Evolutionary conservation across 192 early-diverging fungal genomes (phyloP).

Genomic region (Blastocladiella britannica): DNA sequence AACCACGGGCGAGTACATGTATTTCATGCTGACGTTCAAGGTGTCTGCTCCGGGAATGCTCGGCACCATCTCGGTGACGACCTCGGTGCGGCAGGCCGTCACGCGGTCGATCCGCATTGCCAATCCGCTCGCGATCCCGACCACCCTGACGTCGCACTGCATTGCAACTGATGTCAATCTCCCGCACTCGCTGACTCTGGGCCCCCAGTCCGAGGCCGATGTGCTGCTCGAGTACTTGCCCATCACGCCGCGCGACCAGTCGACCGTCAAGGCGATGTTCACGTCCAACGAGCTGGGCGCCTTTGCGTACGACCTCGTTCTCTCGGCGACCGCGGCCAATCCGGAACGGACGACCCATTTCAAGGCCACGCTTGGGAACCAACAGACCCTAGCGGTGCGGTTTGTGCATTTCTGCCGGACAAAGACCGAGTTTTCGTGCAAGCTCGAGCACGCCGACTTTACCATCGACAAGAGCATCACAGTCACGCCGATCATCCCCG

Average conservation of each 20-base stretch:
- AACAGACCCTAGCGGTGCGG: slow-evolving; percentile 28
- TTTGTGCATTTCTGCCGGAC: slow-evolving; percentile 30
- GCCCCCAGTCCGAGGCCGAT: slow-evolving; percentile 27
- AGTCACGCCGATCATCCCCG: slow-evolving; percentile 13
- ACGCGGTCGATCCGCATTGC: slow-evolving; percentile 18
- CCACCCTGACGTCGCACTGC: slow-evolving; percentile 20
- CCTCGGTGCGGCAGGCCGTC: slow-evolving; percentile 16
- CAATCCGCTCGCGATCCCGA: slow-evolving; percentile 25
- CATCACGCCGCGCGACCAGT: slow-evolving; percentile 21
- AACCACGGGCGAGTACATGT: slow-evolving; percentile 29
- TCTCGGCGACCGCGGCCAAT: slow-evolving; percentile 14
- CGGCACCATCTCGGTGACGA: slow-evolving; percentile 18
- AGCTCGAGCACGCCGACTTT: slow-evolving; percentile 31
- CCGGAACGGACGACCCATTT: slow-evolving; percentile 33
- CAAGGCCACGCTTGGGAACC: slow-evolving; percentile 28
- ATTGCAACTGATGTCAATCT: slow-evolving; percentile 22
- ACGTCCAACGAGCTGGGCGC: slow-evolving; percentile 23
- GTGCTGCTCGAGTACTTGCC: slow-evolving; percentile 28
- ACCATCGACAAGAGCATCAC: slow-evolving; percentile 26
- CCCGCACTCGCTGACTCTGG: slow-evolving; percentile 22
- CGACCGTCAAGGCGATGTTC: slow-evolving; percentile 16
- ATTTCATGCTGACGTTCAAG: slow-evolving; percentile 30
- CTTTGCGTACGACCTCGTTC: slow-evolving; percentile 30
- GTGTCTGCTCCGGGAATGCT: slow-evolving; percentile 30
- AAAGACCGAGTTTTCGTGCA: slow-evolving; percentile 31